These are phyloP conservation scores for Colletotrichum lini DNA, from an alignment of 2,329 filamentous ascomycete species.

Conservation along the genomic window DNA sequence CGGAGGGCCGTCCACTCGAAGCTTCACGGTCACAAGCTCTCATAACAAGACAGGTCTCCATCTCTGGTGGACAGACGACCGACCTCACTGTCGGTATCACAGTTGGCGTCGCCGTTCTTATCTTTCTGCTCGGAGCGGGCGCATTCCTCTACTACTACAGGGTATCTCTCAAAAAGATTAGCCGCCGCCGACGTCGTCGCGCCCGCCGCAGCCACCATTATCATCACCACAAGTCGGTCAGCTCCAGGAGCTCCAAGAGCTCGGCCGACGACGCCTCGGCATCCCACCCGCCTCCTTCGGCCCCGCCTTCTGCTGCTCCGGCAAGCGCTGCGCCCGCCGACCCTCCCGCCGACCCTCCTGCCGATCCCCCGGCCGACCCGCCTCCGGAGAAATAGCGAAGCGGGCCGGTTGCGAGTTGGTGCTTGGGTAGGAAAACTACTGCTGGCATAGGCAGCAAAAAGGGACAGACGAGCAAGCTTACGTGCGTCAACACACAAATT, in stretches of 20 bases:
- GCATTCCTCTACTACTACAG: constrained; percentile 59
- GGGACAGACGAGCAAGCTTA: neutral
- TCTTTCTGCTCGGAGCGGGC: constrained; percentile 55
- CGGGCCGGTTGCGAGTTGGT: neutral
- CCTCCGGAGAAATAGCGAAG: constrained; percentile 31
- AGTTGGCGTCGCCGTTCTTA: constrained; percentile 57
- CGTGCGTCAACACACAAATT: neutral
- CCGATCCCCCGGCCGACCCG: constrained; percentile 16
- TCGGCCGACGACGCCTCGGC: constrained; percentile 40
- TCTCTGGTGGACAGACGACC: constrained; percentile 47
- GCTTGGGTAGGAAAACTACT: neutral
- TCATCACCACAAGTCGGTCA: constrained; percentile 48
- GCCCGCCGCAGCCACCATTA: constrained; percentile 42
- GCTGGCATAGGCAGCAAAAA: neutral
- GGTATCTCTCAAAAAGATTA: constrained; percentile 53
- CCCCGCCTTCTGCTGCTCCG: constrained; percentile 19
- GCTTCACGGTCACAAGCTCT: constrained; percentile 1
- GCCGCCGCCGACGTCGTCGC: constrained; percentile 49
- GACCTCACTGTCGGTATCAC: constrained; percentile 61
- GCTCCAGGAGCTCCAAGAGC: constrained; percentile 55
- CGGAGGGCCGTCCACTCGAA: neutral
- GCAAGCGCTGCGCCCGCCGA: constrained; percentile 20
- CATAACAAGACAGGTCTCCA: constrained; percentile 32
- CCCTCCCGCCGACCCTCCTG: constrained; percentile 24
- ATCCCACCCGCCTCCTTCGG: constrained; percentile 21